Percentiles rank a stretch among this genome's conserved stretches.
Evolutionary conservation across 2,329 filamentous ascomycete species (phyloP).

Genomic region (Fusarium metavorans): DNA sequence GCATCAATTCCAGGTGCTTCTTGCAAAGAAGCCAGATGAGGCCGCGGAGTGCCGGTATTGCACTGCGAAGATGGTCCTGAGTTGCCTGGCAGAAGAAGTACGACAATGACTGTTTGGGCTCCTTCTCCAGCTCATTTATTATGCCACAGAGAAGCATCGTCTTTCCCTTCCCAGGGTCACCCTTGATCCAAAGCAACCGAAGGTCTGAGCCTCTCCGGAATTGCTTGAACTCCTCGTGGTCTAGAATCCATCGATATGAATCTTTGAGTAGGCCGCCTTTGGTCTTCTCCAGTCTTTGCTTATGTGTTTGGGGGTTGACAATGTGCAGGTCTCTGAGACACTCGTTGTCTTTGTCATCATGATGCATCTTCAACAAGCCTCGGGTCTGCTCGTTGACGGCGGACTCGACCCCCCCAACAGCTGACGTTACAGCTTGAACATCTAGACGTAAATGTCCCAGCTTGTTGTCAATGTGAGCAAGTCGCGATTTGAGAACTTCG

Average conservation of each 20-base stretch:
- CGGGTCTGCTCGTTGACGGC: background rate
- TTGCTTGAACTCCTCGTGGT: conserved; percentile 40
- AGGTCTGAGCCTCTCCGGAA: conserved; percentile 39
- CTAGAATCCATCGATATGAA: conserved; percentile 50
- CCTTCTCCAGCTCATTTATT: conserved; percentile 36
- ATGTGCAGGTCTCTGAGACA: background rate
- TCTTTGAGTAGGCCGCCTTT: conserved; percentile 38
- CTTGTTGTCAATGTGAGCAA: background rate
- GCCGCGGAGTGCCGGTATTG: conserved; percentile 56
- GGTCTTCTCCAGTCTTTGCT: conserved; percentile 26
- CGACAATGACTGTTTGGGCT: conserved; percentile 4
- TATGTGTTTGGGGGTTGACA: background rate
- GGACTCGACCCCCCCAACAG: background rate
- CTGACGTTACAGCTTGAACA: background rate
- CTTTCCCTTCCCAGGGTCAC: conserved; percentile 53
- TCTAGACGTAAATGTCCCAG: background rate
- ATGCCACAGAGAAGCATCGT: conserved; percentile 52
- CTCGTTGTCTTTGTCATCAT: background rate
- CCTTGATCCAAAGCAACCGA: conserved; percentile 50
- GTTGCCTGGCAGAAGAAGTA: conserved; percentile 60
- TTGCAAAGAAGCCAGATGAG: conserved; percentile 56
- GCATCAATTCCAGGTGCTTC: conserved; percentile 49
- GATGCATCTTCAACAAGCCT: background rate
- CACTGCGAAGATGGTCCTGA: conserved; percentile 52
- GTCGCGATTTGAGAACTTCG: background rate